Evolutionary conservation across 495 filamentous ascomycete genomes (phyloP).

Genomic region (Aspergillus campestris): DNA sequence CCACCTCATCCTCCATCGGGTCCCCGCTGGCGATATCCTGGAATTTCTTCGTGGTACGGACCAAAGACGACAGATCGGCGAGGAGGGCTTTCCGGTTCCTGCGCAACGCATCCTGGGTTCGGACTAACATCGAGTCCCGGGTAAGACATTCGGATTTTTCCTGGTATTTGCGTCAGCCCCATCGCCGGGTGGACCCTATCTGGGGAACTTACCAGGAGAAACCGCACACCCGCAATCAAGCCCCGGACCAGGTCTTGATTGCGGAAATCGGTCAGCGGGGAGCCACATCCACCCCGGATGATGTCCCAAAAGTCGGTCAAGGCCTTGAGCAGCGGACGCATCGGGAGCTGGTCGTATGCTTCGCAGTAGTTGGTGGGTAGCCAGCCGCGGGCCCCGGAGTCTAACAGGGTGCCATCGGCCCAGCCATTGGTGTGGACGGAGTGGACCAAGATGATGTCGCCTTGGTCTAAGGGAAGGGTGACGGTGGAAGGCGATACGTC

Average conservation of each 20-base stretch:
- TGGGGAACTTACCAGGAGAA: slow-evolving; percentile 62
- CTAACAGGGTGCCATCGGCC: slow-evolving; percentile 94
- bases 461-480: slow-evolving; percentile 78
- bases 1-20: slow-evolving; percentile 50
- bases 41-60: slow-evolving; percentile 76
- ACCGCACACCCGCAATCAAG: slow-evolving; percentile 86
- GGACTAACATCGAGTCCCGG: slow-evolving; percentile 65
- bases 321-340: slow-evolving; percentile 77
- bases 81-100: slow-evolving; percentile 76
- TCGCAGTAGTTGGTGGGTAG: slow-evolving; percentile 98
- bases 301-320: slow-evolving; percentile 91
- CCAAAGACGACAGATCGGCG: slow-evolving; percentile 80
- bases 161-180: slow-evolving; percentile 28
- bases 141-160: slow-evolving; percentile 84
- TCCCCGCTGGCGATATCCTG: slow-evolving; percentile 52
- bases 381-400: slow-evolving; percentile 87
- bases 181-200: not conserved
- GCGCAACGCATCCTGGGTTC: slow-evolving; percentile 66
- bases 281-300: slow-evolving; percentile 57
- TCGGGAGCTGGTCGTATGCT: slow-evolving; percentile 77
- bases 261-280: slow-evolving; percentile 63
- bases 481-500: slow-evolving; percentile 67
- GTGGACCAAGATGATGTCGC: slow-evolving; percentile 90
- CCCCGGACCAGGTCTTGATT: slow-evolving; percentile 87
- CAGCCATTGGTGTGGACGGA: slow-evolving; percentile 98